These are phyloP conservation scores for Rhodosporidiobolus sp. DNA, from an alignment of 768 basidiomycete genomes.

Conservation along the genomic window DNA sequence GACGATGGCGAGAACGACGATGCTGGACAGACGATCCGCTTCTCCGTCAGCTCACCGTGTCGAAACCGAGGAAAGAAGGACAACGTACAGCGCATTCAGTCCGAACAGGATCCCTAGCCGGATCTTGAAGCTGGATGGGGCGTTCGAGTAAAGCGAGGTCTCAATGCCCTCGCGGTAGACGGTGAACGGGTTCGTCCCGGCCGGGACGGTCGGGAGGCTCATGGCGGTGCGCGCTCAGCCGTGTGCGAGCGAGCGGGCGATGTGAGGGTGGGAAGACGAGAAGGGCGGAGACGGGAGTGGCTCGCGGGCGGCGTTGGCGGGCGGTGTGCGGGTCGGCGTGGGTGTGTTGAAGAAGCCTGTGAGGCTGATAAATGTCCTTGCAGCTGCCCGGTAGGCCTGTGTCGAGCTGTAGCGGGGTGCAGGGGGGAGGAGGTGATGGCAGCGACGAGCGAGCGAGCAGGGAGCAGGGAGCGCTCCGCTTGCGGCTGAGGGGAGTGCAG, in stretches of 20 bases:
- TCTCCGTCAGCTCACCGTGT: too few relatives aligned
- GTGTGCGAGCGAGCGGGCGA: background rate
- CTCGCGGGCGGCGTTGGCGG: too few relatives aligned
- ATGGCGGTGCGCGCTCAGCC: too few relatives aligned
- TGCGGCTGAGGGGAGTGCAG: too few relatives aligned
- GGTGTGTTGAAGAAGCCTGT: too few relatives aligned
- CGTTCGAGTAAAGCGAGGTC: background rate
- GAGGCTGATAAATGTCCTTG: too few relatives aligned
- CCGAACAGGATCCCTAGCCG: slow-evolving; percentile 5
- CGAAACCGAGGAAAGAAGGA: background rate
- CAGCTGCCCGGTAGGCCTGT: too few relatives aligned
- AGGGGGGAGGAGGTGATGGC: too few relatives aligned
- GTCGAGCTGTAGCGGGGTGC: too few relatives aligned
- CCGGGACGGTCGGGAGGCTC: background rate
- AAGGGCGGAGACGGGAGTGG: background rate
- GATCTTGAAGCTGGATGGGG: background rate
- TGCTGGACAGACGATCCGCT: background rate
- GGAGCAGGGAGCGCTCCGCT: too few relatives aligned
- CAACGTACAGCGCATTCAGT: background rate
- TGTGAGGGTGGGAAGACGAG: background rate
- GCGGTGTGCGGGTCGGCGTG: too few relatives aligned
- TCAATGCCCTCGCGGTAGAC: background rate
- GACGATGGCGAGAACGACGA: background rate
- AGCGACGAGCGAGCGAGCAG: too few relatives aligned
- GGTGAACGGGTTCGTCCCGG: slow-evolving; percentile 2